A percentile compares a stretch with the other conserved stretches of the same genome.
phyloP scores from a whole-genome alignment of 2,329 filamentous ascomycete species.

The Fusarium mundagurra region DNA sequence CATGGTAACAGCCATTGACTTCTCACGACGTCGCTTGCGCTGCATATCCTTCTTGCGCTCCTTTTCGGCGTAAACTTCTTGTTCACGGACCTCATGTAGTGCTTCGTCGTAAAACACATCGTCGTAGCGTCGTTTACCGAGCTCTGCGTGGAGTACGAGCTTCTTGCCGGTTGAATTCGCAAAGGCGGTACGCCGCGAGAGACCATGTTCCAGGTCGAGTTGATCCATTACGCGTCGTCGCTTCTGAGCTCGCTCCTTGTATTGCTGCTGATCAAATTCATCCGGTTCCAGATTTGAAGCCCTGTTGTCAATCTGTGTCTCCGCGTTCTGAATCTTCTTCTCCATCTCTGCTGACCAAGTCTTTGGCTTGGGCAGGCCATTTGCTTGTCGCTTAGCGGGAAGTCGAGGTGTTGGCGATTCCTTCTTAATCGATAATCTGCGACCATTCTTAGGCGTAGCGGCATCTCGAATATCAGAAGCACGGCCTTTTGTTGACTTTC shows the following conservation, averaged over 20 bases:
- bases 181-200: slow-evolving; percentile 69
- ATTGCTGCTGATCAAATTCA: slow-evolving; percentile 58
- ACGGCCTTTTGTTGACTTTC: slow-evolving; percentile 58
- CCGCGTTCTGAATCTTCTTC: slow-evolving; percentile 52
- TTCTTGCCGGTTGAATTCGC: slow-evolving; percentile 67
- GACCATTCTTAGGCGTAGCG: slow-evolving; percentile 58
- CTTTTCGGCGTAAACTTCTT: slow-evolving; percentile 93
- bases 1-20: slow-evolving; percentile 92
- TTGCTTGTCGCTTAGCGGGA: slow-evolving; percentile 67
- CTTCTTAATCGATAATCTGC: slow-evolving; percentile 63
- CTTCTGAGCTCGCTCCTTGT: slow-evolving; percentile 69
- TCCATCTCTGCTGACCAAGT: slow-evolving; percentile 65
- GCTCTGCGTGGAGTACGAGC: slow-evolving; percentile 73
- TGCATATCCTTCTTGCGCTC: slow-evolving; percentile 99
- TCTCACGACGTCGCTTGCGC: slow-evolving; percentile 92
- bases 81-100: slow-evolving; percentile 85
- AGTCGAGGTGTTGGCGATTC: slow-evolving; percentile 59
- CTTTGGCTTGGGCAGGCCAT: slow-evolving; percentile 73
- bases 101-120: slow-evolving; percentile 82
- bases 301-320: slow-evolving; percentile 55
- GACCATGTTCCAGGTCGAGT: slow-evolving; percentile 71
- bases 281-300: slow-evolving; percentile 57
- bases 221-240: slow-evolving; percentile 73
- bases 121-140: slow-evolving; percentile 80
- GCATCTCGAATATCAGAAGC: slow-evolving; percentile 62